Evolutionary conservation across 805 yeast species (phyloP).

Genomic region (Scheffersomyces ergatensis): DNA sequence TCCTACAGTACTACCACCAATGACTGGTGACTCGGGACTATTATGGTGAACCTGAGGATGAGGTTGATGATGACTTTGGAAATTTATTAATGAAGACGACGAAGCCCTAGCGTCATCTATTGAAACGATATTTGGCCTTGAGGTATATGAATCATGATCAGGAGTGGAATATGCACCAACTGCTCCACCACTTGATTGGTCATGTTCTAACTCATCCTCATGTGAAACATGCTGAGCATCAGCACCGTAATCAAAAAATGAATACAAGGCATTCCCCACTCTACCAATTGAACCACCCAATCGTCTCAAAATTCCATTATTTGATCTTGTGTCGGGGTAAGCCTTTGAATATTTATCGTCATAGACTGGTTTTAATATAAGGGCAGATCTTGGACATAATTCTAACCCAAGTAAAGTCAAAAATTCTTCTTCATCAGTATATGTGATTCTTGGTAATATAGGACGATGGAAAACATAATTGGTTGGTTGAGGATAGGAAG

Average conservation of each 20-base stretch:
- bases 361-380: conserved; percentile 65
- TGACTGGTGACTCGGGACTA: background rate
- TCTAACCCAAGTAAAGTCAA: conserved; percentile 51
- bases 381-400: conserved; percentile 68
- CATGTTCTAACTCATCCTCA: conserved; percentile 1
- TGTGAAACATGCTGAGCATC: conserved; percentile 13
- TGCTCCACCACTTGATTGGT: background rate
- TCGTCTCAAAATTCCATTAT: conserved; percentile 5
- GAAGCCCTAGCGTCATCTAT: conserved; percentile 2
- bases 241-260: conserved; percentile 42
- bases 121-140: background rate
- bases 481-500: conserved; percentile 58
- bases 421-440: conserved; percentile 50
- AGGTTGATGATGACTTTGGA: conserved; percentile 2
- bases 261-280: conserved; percentile 30
- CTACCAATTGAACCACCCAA: conserved; percentile 7
- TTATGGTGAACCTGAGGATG: conserved; percentile 4
- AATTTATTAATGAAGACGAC: background rate
- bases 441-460: conserved; percentile 47
- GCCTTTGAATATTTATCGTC: conserved; percentile 15
- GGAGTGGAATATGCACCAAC: background rate
- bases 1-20: conserved; percentile 1
- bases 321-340: conserved; percentile 7
- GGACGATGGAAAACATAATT: conserved; percentile 37
- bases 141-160: background rate